Percentiles rank a stretch among this genome's conserved stretches.
Conservation (phyloP, 768 basidiomycete genomes). For the Mycena albidolilacea region DNA sequence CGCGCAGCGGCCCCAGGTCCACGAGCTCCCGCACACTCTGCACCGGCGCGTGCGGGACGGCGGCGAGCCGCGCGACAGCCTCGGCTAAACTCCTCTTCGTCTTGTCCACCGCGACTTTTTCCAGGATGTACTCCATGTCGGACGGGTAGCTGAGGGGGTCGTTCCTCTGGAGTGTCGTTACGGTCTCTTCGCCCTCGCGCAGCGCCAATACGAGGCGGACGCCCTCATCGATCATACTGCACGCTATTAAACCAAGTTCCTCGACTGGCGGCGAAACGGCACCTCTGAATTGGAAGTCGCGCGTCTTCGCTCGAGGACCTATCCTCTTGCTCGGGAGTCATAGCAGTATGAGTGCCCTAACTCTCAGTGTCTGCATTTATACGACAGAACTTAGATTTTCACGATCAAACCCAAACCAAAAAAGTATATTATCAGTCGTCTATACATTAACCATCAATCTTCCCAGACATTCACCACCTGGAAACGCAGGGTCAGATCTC, state of each 20-base stretch:
- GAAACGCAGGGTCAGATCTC: conserved; percentile 5
- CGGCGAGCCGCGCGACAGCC: background rate
- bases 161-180: background rate
- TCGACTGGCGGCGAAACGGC: background rate
- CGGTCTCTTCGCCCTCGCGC: conserved; percentile 12
- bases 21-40: background rate
- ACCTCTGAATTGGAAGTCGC: conserved; percentile 20
- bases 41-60: conserved; percentile 22
- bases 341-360: background rate
- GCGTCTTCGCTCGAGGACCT: background rate
- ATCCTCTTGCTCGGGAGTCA: background rate
- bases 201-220: conserved; percentile 21
- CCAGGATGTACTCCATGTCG: conserved; percentile 14
- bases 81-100: background rate
- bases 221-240: conserved; percentile 19
- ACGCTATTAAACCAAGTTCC: background rate
- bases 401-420: conserved; percentile 10
- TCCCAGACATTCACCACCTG: conserved; percentile 54
- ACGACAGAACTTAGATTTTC: background rate
- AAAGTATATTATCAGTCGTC: conserved; percentile 4
- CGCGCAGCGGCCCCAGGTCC: conserved; percentile 7
- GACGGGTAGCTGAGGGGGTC: conserved; percentile 6
- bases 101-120: conserved; percentile 8
- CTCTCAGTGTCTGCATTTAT: background rate
- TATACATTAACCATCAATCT: conserved; percentile 25